Conservation (phyloP, 2,329 filamentous ascomycete genomes). For the Botrytis medusae region DNA sequence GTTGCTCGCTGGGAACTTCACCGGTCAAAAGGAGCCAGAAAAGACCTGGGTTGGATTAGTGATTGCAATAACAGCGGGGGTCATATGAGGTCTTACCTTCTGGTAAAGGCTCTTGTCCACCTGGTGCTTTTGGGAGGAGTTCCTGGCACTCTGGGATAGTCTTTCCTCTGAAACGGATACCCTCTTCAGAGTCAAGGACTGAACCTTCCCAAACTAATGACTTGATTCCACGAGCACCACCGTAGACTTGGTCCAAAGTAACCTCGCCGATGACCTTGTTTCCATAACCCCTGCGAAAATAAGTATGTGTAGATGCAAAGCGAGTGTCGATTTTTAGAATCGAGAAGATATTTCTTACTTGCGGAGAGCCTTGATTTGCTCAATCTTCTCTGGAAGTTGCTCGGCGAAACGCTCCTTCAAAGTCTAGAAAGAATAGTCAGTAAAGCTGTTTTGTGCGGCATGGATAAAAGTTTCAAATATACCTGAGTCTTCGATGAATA, state of each 20-base stretch:
- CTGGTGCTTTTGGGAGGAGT: constrained; percentile 93
- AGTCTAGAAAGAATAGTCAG: constrained; percentile 56
- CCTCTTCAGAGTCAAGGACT: constrained; percentile 96
- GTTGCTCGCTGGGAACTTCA: constrained; percentile 95
- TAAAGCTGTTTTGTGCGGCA: constrained; percentile 31
- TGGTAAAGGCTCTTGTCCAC: constrained; percentile 93
- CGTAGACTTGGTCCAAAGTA: constrained; percentile 98
- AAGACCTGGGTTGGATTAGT: constrained; percentile 59
- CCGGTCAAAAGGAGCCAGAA: constrained; percentile 99
- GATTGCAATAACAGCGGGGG: background rate
- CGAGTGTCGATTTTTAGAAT: background rate
- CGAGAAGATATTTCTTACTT: constrained; percentile 62
- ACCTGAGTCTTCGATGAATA: constrained; percentile 94
- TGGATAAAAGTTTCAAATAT: constrained; percentile 40
- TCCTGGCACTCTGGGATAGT: constrained; percentile 99
- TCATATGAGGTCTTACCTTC: constrained; percentile 61
- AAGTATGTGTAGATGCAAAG: constrained; percentile 28
- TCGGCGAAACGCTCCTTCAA: constrained; percentile 98
- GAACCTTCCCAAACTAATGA: constrained; percentile 98
- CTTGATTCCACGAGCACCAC: constrained; percentile 98
- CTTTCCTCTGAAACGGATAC: constrained; percentile 98
- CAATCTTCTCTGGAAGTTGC: constrained; percentile 91
- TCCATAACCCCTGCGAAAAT: constrained; percentile 73
- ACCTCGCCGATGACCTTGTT: constrained; percentile 96
- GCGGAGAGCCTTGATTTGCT: constrained; percentile 98